A percentile compares a stretch with the other conserved stretches of the same genome.
These are phyloP conservation scores for Kodamaea sp. DNA, from an alignment of 1,139 yeast species.

Conservation along the genomic window DNA sequence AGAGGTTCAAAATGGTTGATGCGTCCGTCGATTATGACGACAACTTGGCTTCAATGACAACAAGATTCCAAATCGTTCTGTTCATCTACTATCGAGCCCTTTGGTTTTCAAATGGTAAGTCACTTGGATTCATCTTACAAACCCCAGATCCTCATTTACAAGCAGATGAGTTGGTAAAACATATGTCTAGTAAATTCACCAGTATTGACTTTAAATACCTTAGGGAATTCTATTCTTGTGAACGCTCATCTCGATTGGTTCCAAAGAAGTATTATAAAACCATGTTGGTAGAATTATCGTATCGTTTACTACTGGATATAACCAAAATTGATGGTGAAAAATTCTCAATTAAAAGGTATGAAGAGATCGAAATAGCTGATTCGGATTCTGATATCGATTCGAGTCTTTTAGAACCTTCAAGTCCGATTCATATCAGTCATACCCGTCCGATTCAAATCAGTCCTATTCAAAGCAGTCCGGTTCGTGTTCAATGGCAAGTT, in stretches of 20 bases:
- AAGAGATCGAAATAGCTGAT: not conserved
- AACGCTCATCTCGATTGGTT: slow-evolving; percentile 1
- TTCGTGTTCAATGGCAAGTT: slow-evolving; percentile 13
- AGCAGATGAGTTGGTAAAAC: slow-evolving; percentile 10
- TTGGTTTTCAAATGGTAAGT: slow-evolving; percentile 13
- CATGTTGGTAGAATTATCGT: slow-evolving; percentile 13
- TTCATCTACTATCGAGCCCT: slow-evolving; percentile 23
- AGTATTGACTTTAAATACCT: slow-evolving; percentile 10
- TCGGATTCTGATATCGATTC: slow-evolving; percentile 1
- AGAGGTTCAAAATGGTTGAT: slow-evolving; percentile 7
- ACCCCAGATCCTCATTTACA: slow-evolving; percentile 9
- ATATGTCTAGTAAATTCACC: slow-evolving; percentile 11
- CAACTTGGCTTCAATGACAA: slow-evolving; percentile 26
- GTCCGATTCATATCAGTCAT: no score
- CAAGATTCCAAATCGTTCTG: slow-evolving; percentile 23
- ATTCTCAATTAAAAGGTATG: slow-evolving; percentile 6
- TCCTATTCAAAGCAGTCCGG: no score
- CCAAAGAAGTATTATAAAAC: slow-evolving; percentile 10
- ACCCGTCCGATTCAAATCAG: no score
- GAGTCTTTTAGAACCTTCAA: not conserved
- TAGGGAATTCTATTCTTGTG: slow-evolving; percentile 11
- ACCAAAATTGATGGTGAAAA: slow-evolving; percentile 12
- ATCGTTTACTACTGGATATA: slow-evolving; percentile 12
- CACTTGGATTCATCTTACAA: slow-evolving; percentile 2
- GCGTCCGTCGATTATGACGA: slow-evolving; percentile 15